Base-by-base conservation (phyloP, 176 grass and related monocot genomes). In the Triticum timopheevii region DNA sequence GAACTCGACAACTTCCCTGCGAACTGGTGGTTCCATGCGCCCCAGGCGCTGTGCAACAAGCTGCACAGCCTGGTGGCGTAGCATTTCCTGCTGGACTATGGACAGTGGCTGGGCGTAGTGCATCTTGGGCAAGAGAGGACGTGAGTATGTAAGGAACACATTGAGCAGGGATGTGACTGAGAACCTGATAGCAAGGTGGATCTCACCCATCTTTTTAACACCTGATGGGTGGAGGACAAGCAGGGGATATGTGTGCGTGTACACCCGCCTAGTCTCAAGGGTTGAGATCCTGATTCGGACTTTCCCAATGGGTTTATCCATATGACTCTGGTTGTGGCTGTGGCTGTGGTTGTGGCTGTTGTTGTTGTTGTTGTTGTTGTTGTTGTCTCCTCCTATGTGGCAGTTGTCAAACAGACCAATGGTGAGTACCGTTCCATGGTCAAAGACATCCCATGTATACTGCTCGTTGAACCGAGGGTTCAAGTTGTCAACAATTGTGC, bases 171-270 rank as follows among this genome's bases (percentile, higher is more conserved):
- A 95, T 85, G 39, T 92, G 68, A 89, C 88, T 35, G 96, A 88
- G 90, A 98, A 98, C 31, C 96, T 88, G 69, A 98, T 90, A 34
- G 91, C 93, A 17, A 98, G 91, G 75, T 98, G 93, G 77, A 98
- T 86, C 45, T 98, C 96, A 8, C 96, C 96, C 93, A 91, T 95
- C 88, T 98, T 98, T 77, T 95, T 98, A 24, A 98, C 90, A 65
- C 96, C 96, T 30, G 96, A 98, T 42, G 79, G 82, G 56, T 92
- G 86, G 88, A 98, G 96, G 15, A 98, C 86, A 12, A 98, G 90
- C 72, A 98, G 77, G 9, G 96, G 96, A 36, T 98, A 95, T 13
- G 80, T 78, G 84, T 98, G 90, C 2, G 96, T 95, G 90, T 98
- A 98, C 50, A 98, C 90, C 13, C 96, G 82, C 19, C 88, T 76